Evolutionary conservation across 441 rosid genomes (phyloP), one percentile per base, ranked within the genome.

Genomic region (Populus trichocarpa): DNA sequence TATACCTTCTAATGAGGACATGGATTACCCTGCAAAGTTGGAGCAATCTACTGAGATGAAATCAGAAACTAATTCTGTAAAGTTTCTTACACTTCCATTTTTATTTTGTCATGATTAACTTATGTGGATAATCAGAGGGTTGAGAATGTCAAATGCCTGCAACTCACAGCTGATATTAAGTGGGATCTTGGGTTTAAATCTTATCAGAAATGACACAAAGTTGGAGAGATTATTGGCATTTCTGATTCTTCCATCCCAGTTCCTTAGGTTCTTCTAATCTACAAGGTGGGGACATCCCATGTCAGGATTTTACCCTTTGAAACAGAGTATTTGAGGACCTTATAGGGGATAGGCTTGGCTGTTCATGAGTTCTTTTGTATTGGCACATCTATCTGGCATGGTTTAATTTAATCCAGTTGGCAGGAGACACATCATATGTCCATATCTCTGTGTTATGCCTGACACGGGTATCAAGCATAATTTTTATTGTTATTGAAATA

Each of bases 21-120:
- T 94, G 85, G 87, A 93, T 88, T 96, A 94, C 86, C 98, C 96
- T 82, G 90, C 91, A 78, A 96, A 94, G 90, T 90, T 96, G 86
- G 94, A 88, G 89, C 84, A 67, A 75, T 85, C 89, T 85, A 80
- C 81, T 76, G 87, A 81, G 78, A 81, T 72, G 63, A 81, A 84
- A 78, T 83, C 91, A 50, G 93, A 90, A 84, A 77, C 87, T 70
- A 76, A 85, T 76, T 68, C 81, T 79, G 93, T 90, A 86, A 80
- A 26, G 74, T 77, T 63, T 70, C 70, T 68, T 38, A 26, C 57
- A 36, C 46, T 78, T 67, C 13, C 72, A 74, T 70, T 71, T 30
- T 42, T n/a, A 59, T 42, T 30, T 59, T 57, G 30, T 13, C 22
- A 4, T 53, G 26, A 4, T 67, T 18, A 35, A 23, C 33, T 36